Conservation (phyloP, 2,329 filamentous ascomycete species). For the Purpureocillium takamizusanense region DNA sequence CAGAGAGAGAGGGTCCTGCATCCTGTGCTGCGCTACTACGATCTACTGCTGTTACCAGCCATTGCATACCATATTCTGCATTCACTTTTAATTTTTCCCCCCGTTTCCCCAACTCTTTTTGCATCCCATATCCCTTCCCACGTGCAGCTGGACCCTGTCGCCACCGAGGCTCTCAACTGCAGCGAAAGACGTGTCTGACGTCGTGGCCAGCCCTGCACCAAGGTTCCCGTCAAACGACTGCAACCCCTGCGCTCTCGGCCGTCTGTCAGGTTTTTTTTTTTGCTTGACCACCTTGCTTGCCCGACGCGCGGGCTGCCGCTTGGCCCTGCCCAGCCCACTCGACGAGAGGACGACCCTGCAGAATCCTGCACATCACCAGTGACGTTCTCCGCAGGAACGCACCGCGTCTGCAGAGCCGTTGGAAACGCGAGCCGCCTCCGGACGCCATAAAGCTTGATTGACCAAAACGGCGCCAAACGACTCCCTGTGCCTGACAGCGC, state of each 20-base stretch:
- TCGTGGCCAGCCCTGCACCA: neutral
- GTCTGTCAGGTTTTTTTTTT: constrained; percentile 1
- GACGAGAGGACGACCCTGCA: constrained; percentile 5
- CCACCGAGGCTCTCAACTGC: constrained; percentile 1
- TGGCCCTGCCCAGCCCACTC: constrained; percentile 3
- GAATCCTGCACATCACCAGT: constrained; percentile 3
- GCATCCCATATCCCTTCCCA: neutral
- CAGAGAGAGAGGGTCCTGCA: no score
- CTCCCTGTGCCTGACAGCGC: no score
- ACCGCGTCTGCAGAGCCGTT: neutral
- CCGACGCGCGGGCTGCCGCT: constrained; percentile 2
- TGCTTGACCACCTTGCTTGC: no score
- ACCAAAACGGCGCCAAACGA: no score
- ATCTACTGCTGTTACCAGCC: no score
- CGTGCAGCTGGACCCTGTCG: neutral
- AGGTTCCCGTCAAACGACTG: neutral
- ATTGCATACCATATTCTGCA: no score
- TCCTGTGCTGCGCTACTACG: no score
- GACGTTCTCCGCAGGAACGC: neutral
- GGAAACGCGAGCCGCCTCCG: neutral
- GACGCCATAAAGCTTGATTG: no score
- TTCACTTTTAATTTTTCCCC: neutral
- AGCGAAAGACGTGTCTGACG: constrained; percentile 1
- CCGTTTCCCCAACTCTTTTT: neutral
- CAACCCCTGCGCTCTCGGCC: constrained; percentile 2